Evolutionary conservation across 768 basidiomycete genomes (phyloP), one percentile per base, ranked within the genome.

Genomic region (Agaricus blazei): DNA sequence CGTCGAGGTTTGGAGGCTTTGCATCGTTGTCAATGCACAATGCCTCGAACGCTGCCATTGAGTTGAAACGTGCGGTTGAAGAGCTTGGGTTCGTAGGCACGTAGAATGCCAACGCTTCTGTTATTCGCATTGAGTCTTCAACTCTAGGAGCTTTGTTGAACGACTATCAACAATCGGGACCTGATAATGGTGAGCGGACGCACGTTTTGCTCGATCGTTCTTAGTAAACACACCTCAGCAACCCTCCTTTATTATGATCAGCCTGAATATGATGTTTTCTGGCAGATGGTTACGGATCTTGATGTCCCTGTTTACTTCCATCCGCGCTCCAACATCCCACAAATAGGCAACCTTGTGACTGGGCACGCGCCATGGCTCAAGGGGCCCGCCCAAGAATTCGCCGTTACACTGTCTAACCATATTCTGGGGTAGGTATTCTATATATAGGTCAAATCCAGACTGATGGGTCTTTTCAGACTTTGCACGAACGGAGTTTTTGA

Each of bases 21-120:
- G 76, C 74, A 7, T 61, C 75, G 3, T 53, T 77, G 7, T 64
- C 75, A 3, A 77, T 77, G 76, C 74, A 76, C 45, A 72, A 77
- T 50, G 73, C 75, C n/a, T 69, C 71, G 1, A 62, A 61, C 24
- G 76, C 75, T 2, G 72, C 69, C 5, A 62, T 66, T 23, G 75
- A 77, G 46, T 62, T 77, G n/a, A 68, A 68, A 6, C 71, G 75
- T 29, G 52, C 74, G 1, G 71, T 76, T 4, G 59, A 64, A 8
- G 69, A 75, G 41, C 68, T 76, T 1, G 76, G 76, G 15, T 71
- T 75, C 29, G 57, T 75, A 15, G 75, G 71, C 68, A 38, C 7
- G 45, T 56, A 41, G 19, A 12, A n/a, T 15, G 12, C 9, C 19
- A 19, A 41, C 15, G 3, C 12, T 15, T 15, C 19, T 9, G n/a